These are phyloP conservation scores for Solanum chaucha DNA, from an alignment of 257 asterid genomes.

Conservation along the genomic window DNA sequence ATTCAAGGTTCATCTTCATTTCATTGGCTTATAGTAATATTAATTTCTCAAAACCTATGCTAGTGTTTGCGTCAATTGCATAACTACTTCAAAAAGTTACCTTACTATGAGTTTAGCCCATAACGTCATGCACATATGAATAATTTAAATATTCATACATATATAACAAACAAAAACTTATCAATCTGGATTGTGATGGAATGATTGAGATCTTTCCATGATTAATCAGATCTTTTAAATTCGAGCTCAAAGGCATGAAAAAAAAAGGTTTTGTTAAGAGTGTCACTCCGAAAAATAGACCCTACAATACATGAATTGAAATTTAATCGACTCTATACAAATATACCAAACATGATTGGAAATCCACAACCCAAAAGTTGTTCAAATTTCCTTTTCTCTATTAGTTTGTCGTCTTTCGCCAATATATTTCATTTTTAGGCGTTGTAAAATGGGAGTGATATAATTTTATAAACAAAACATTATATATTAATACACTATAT, in stretches of 20 bases:
- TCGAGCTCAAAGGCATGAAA: neutral
- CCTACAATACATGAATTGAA: no score
- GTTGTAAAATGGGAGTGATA: neutral
- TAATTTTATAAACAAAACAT: neutral
- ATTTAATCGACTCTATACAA: neutral
- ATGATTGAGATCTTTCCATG: neutral
- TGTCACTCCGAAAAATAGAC: no score
- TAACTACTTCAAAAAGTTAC: neutral
- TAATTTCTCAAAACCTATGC: neutral
- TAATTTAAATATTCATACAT: neutral
- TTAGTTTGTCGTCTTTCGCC: neutral
- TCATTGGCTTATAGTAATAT: neutral
- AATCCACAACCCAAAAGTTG: neutral
- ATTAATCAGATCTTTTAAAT: no score
- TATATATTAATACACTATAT: neutral
- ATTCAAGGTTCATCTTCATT: neutral
- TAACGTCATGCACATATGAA: neutral
- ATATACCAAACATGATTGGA: no score
- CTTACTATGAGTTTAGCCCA: neutral
- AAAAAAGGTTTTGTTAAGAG: no score
- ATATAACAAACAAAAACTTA: neutral
- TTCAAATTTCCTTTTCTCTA: neutral
- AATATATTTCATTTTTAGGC: neutral
- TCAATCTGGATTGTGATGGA: fast-evolving
- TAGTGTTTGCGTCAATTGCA: neutral